These are phyloP conservation scores for Aspergillus sp. DNA, from an alignment of 2,329 filamentous ascomycete genomes.

Conservation along the genomic window DNA sequence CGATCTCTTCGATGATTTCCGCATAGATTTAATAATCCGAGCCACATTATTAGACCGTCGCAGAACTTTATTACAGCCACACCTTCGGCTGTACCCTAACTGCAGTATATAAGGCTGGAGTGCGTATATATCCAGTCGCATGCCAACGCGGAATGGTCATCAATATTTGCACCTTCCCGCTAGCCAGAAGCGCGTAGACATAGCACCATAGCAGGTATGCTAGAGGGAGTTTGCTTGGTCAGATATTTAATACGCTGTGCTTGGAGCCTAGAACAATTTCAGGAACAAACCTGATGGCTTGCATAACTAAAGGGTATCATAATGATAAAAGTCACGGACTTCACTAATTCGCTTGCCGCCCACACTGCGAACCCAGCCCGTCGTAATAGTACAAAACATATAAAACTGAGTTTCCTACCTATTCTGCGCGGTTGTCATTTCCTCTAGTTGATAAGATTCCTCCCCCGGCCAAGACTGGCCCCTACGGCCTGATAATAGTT, in stretches of 20 bases:
- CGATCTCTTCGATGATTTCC: too few relatives aligned
- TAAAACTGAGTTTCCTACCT: neutral
- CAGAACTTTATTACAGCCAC: too few relatives aligned
- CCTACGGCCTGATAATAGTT: slow-evolving; percentile 21
- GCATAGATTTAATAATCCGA: too few relatives aligned
- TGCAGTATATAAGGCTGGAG: too few relatives aligned
- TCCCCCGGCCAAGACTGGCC: slow-evolving; percentile 16
- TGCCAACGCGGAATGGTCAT: too few relatives aligned
- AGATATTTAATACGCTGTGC: too few relatives aligned
- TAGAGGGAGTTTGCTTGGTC: too few relatives aligned
- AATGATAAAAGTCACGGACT: neutral
- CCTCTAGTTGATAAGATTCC: slow-evolving; percentile 27
- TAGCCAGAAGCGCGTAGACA: neutral
- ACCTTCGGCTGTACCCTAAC: too few relatives aligned
- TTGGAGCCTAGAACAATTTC: too few relatives aligned
- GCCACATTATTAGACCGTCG: too few relatives aligned
- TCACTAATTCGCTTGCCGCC: neutral
- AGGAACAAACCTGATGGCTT: neutral
- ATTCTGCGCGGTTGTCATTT: slow-evolving; percentile 13
- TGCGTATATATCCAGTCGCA: too few relatives aligned
- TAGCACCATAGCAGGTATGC: neutral
- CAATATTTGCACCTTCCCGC: too few relatives aligned
- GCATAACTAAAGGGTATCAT: slow-evolving; percentile 15
- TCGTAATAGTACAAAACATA: neutral
- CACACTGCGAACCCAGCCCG: neutral